Evolutionary conservation across 2,329 filamentous ascomycete species (phyloP), one percentile per base, ranked within the genome.

Genomic region (Sclerotinia nivalis): DNA sequence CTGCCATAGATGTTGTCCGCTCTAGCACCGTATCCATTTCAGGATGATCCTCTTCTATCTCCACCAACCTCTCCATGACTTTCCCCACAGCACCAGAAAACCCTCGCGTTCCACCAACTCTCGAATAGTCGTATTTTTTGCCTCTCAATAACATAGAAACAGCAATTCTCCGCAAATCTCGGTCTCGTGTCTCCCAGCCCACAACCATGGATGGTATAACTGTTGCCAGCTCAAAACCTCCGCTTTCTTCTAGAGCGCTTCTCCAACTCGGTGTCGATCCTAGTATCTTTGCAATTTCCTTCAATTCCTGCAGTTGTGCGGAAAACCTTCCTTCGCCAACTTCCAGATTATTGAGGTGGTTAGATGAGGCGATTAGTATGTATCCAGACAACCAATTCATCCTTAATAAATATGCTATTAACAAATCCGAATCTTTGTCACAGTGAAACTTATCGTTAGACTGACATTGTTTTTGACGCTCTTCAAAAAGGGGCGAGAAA

Each of bases 161-260:
- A 4, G 71, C 72, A 43, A 74, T 65, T n/a, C 69, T 54, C n/a
- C 74, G 40, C 13, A 76, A 55, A 2, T 70, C 55, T 43, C 73
- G 68, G 54, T 75, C 72, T 5, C 74, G 60, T 25, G 72, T 74
- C 22, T 73, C 71, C 74, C 74, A 75, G 4, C 74, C 74, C 0
- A 76, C 71, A 37, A 72, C 72, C 66, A 74, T 71, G 2, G 73
- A 69, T 28, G 75, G 75, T 4, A 75, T 71, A 4, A 75, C 71
- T 8, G 74, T 74, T 49, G 71, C 72, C 69, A 76, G 67, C 31
- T 76, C 73, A 47, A 76, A 75, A 72, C 52, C 59, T 73, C 74
- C 59, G 70, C 72, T 50, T 74, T 55, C 59, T 70, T 70, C 13
- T 54, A 70, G 6, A 65, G 69, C 34, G 69, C 72, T 9, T 47